Evolutionary conservation across 108 stramenopile species (phyloP), one percentile per base, ranked within the genome.

Genomic region (Mediolabrus comicus): DNA sequence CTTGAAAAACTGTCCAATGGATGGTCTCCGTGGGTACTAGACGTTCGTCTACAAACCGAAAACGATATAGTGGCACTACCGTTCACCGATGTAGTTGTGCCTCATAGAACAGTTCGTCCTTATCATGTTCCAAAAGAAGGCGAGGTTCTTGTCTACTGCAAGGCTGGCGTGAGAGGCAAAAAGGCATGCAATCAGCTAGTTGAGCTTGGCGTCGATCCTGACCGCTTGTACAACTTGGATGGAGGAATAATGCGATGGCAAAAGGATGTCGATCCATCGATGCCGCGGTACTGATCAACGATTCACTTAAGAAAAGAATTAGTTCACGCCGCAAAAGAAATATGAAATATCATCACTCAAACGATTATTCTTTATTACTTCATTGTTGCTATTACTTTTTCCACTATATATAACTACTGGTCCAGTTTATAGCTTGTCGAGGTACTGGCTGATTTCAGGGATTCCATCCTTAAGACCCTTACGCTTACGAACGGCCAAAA

Each of bases 381-480:
- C 27, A 43, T 57, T 57, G 13, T 41, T 41, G 27, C 39, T 57
- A 57, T 57, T 43, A 11, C 56, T 57, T 16, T 57, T 6, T 17
- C 16, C 56, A 57, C 56, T 16, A 61, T 41, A n/a, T 13, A 41
- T 17, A 3, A 43, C 41, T 43, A 43, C 41, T n/a, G 22, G 22
- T 17, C 46, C 22, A 28, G 24, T 58, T 97, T 98, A 99, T 71
- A 99, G 97, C 92, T 97, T 98, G 95, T 99, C 98, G 34, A 98
- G 85, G 91, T 98, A 99, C 62, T 97, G 89, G 71, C 84, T 88
- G 62, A 96, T 86, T 59, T 97, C 94, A 56, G 99, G 99, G 71
- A 98, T 92, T 43, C 92, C 96, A 26, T 92, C 91, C 59, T 85
- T 70, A 53, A 98, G 96, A 67, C 98, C 98, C 97, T 99, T 99